Evolutionary conservation across 176 grass and related monocot species (phyloP).

Genomic region (bread wheat (Triticum aestivum)): DNA sequence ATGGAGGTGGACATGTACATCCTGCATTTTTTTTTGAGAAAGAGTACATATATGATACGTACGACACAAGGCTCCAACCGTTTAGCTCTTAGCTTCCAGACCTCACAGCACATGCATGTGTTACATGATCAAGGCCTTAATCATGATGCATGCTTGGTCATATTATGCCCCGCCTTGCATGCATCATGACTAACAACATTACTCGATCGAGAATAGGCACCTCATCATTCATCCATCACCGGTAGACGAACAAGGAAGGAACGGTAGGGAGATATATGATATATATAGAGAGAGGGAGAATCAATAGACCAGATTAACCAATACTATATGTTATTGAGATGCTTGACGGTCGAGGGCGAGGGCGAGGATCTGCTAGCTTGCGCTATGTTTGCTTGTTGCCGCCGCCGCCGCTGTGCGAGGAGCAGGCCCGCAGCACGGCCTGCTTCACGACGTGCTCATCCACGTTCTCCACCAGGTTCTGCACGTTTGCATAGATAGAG

Average conservation of each 20-base stretch:
- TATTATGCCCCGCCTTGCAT: neutral
- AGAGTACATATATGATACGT: neutral
- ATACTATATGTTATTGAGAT: neutral
- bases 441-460: conserved; percentile 74
- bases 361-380: neutral
- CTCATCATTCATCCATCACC: neutral
- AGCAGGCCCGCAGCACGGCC: conserved; percentile 74
- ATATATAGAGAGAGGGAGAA: neutral
- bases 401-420: conserved; percentile 34
- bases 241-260: neutral
- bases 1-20: neutral
- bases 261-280: neutral
- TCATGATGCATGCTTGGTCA: conserved; percentile 6
- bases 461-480: conserved; percentile 60
- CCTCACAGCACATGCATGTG: neutral
- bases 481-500: neutral
- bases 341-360: neutral
- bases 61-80: neutral
- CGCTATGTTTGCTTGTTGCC: conserved; percentile 17
- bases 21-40: neutral
- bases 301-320: neutral
- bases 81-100: conserved; percentile 19
- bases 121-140: conserved; percentile 15
- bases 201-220: conserved; percentile 6
- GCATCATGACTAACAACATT: conserved; percentile 14